Percentiles rank a stretch among this genome's conserved stretches.
Conservation (phyloP, 371 early-diverging fungal genomes). For the Mucor sp. region DNA sequence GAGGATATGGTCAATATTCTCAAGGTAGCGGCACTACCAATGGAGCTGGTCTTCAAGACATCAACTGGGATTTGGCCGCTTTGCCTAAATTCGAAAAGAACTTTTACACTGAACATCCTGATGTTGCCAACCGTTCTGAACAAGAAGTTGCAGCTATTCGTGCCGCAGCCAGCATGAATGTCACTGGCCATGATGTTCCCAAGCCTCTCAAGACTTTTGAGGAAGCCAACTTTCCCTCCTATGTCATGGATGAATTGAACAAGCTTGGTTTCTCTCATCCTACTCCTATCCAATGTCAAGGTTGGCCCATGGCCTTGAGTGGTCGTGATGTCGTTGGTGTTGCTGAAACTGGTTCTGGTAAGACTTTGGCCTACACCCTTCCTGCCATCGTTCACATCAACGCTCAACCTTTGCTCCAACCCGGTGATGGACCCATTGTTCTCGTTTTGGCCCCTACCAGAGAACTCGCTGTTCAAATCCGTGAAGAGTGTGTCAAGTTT, state of each 20-base stretch:
- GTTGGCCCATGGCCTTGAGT: slow-evolving; percentile 99
- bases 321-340: slow-evolving; percentile 99
- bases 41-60: slow-evolving; percentile 61
- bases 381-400: slow-evolving; percentile 99
- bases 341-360: slow-evolving; percentile 99
- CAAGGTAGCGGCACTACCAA: slow-evolving; percentile 50
- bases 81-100: slow-evolving; percentile 90
- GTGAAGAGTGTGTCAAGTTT: slow-evolving; percentile 92
- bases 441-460: slow-evolving; percentile 94
- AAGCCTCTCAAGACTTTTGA: slow-evolving; percentile 83
- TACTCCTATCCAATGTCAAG: slow-evolving; percentile 98
- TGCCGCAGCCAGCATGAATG: slow-evolving; percentile 70
- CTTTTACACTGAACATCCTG: slow-evolving; percentile 85
- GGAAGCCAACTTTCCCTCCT: slow-evolving; percentile 84
- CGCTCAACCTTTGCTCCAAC: slow-evolving; percentile 93
- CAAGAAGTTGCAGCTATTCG: slow-evolving; percentile 71
- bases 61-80: slow-evolving; percentile 70
- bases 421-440: slow-evolving; percentile 97
- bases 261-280: slow-evolving; percentile 89
- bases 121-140: slow-evolving; percentile 59
- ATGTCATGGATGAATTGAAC: slow-evolving; percentile 84
- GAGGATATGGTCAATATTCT: slow-evolving; percentile 43
- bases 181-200: slow-evolving; percentile 71
- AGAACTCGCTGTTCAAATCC: slow-evolving; percentile 95
- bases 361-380: slow-evolving; percentile 96